Conservation (phyloP, 2,329 filamentous ascomycete genomes). For the Nannizziopsis barbatae region DNA sequence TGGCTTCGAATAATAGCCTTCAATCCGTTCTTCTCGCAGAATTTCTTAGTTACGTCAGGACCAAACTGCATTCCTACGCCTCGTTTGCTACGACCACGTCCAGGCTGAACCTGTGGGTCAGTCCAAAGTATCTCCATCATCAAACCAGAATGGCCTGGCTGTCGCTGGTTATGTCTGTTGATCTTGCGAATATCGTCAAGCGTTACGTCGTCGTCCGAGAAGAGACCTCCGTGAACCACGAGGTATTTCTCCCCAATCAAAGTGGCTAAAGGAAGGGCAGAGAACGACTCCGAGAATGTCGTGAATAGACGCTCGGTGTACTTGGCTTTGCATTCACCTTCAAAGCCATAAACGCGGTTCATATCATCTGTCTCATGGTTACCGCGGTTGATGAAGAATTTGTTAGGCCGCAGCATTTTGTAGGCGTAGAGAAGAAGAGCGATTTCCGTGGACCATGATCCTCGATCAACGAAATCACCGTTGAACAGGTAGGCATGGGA, state of each 20-base stretch:
- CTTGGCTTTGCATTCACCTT: conserved; percentile 96
- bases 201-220: conserved; percentile 84
- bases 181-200: conserved; percentile 90
- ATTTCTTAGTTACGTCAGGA: conserved; percentile 87
- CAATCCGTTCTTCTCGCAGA: conserved; percentile 91
- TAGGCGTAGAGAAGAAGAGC: conserved; percentile 87
- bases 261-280: conserved; percentile 80
- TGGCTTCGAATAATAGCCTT: conserved; percentile 94
- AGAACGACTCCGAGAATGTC: conserved; percentile 96
- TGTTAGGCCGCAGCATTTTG: conserved; percentile 82
- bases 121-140: conserved; percentile 99
- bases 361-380: conserved; percentile 99
- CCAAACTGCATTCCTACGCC: conserved; percentile 95
- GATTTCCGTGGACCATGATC: conserved; percentile 97
- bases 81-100: conserved; percentile 87
- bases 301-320: conserved; percentile 96
- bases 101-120: conserved; percentile 75
- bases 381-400: conserved; percentile 90
- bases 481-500: conserved; percentile 96
- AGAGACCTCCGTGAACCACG: conserved; percentile 85
- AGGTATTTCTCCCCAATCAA: conserved; percentile 84
- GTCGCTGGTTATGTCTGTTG: conserved; percentile 77
- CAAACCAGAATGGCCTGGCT: conserved; percentile 82
- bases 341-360: conserved; percentile 97
- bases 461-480: conserved; percentile 94